These are phyloP conservation scores for Grigorovia transvaalensis DNA, from an alignment of 805 yeast genomes.

Conservation along the genomic window DNA sequence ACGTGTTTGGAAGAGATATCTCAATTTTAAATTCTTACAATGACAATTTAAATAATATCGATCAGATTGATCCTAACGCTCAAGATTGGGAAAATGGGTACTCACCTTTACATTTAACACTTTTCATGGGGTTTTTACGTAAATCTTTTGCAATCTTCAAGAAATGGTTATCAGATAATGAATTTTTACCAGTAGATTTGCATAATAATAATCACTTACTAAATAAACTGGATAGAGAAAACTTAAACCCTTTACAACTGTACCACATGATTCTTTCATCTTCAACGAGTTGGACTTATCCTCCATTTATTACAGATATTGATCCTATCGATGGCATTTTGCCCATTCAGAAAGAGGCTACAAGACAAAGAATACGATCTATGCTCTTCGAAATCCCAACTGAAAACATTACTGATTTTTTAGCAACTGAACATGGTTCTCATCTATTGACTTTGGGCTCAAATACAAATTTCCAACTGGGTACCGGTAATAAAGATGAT, in stretches of 20 bases:
- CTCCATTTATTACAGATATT: neutral
- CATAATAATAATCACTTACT: constrained; percentile 21
- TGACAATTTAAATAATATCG: constrained; percentile 6
- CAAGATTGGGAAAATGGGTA: constrained; percentile 72
- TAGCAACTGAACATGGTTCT: constrained; percentile 31
- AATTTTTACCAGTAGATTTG: constrained; percentile 11
- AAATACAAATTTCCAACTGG: constrained; percentile 51
- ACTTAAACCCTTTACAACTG: constrained; percentile 63
- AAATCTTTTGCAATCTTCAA: constrained; percentile 23
- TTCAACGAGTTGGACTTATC: neutral
- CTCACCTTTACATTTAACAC: constrained; percentile 67
- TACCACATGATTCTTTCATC: constrained; percentile 16
- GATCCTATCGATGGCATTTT: neutral
- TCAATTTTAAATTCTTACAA: constrained; percentile 20
- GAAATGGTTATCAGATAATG: constrained; percentile 20
- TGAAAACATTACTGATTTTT: neutral
- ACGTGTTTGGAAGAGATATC: constrained; percentile 53
- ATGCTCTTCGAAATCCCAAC: neutral
- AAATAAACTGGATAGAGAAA: constrained; percentile 55
- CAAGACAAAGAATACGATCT: neutral
- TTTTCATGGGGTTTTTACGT: constrained; percentile 22
- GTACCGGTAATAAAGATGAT: constrained; percentile 54
- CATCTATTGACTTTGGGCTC: constrained; percentile 53
- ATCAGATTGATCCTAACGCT: constrained; percentile 29
- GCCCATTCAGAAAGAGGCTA: neutral